Conservation (phyloP, 2,329 filamentous ascomycete genomes). For the Metarhizium sp. region DNA sequence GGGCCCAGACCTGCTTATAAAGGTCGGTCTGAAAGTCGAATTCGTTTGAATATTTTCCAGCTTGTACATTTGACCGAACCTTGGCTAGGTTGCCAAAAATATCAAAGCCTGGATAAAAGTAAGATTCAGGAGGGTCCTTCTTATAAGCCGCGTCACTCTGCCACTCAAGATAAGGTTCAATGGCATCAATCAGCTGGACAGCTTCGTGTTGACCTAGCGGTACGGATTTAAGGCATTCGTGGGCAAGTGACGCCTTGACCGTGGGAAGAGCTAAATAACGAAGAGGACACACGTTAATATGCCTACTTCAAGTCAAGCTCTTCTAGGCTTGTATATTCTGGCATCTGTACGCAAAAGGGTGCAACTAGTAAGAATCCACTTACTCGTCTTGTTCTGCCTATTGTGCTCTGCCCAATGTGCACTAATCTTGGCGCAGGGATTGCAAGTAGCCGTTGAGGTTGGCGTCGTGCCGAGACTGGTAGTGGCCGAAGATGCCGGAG, state of each 20-base stretch:
- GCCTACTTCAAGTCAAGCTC: no score
- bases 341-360: no score
- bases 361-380: no score
- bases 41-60: conserved; percentile 37
- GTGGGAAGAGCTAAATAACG: conserved; percentile 15
- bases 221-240: conserved; percentile 28
- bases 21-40: conserved; percentile 47
- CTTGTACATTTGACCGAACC: conserved; percentile 32
- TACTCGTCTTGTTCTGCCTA: no score
- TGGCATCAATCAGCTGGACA: conserved; percentile 23
- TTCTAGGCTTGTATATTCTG: no score
- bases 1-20: conserved; percentile 35
- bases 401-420: no score
- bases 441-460: no score
- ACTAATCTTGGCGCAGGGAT: no score
- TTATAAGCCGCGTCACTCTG: conserved; percentile 39
- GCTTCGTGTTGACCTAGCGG: conserved; percentile 27
- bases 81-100: conserved; percentile 33
- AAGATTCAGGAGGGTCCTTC: conserved; percentile 41
- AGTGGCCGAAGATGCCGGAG: no score
- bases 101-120: conserved; percentile 39
- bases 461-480: no score
- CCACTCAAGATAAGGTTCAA: conserved; percentile 34
- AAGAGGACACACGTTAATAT: no score
- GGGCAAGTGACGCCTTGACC: conserved; percentile 25